Conservation (phyloP, 257 asterid species). For the Misopates orontium region DNA sequence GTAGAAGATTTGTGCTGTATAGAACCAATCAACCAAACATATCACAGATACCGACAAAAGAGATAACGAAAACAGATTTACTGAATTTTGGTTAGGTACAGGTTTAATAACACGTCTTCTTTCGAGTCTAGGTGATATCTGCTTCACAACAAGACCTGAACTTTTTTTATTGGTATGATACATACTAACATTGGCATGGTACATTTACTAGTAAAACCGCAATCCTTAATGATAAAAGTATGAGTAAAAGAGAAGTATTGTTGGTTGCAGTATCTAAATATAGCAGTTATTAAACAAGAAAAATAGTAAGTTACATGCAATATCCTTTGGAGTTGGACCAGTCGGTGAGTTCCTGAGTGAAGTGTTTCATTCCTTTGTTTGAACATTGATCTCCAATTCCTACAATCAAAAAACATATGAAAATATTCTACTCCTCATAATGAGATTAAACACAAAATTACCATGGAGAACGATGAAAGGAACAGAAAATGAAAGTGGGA, state of each 20-base stretch:
- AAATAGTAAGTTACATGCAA: slow-evolving; percentile 52
- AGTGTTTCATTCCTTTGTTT: slow-evolving; percentile 65
- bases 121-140: background rate
- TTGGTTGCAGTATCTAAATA: background rate
- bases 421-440: background rate
- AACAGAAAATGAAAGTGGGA: slow-evolving; percentile 45
- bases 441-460: slow-evolving; percentile 26
- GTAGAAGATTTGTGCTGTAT: no score
- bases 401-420: slow-evolving; percentile 24
- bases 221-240: background rate
- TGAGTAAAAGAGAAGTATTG: background rate
- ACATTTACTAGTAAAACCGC: background rate
- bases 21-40: background rate
- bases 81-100: background rate
- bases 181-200: background rate
- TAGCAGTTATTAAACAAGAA: background rate
- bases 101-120: background rate
- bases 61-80: background rate
- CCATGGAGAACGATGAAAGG: slow-evolving; percentile 96
- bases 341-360: slow-evolving; percentile 63
- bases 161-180: background rate
- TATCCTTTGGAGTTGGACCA: slow-evolving; percentile 70
- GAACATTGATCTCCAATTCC: slow-evolving; percentile 97
- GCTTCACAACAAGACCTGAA: background rate
- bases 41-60: background rate